phyloP scores from a whole-genome alignment of 148 eudicot genomes.

The Polygonum maritimum region DNA sequence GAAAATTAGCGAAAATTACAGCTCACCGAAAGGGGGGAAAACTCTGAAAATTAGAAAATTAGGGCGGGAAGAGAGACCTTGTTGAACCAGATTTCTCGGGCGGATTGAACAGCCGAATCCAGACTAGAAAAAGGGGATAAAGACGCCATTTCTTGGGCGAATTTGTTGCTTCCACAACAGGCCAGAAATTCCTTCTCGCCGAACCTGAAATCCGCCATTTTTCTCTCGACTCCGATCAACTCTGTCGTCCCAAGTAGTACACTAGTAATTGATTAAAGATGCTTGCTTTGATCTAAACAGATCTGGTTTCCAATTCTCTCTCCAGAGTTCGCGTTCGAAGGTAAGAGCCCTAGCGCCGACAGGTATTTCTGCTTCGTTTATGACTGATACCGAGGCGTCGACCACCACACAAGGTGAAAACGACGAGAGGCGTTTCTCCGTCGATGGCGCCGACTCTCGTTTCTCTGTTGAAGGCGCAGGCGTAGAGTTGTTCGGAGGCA shows the following conservation, averaged over 20 bases:
- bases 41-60: background rate
- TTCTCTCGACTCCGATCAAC: background rate
- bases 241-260: background rate
- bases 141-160: conserved; percentile 55
- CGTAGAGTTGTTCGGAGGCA: no score
- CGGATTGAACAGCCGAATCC: conserved; percentile 41
- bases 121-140: conserved; percentile 46
- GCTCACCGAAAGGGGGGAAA: background rate
- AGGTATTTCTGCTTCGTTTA: no score
- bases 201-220: conserved; percentile 1
- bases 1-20: background rate
- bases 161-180: conserved; percentile 73
- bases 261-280: no score
- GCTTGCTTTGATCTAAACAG: no score
- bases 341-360: no score
- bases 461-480: no score
- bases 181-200: conserved; percentile 26
- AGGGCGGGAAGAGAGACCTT: conserved; percentile 29
- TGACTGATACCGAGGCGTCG: no score
- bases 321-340: no score
- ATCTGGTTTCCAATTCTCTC: no score
- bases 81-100: conserved; percentile 78
- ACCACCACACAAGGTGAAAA: no score
- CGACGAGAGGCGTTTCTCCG: no score
- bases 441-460: no score